phyloP scores from a whole-genome alignment of 768 basidiomycete species.

The Tubosaeta brunneosetosa region DNA sequence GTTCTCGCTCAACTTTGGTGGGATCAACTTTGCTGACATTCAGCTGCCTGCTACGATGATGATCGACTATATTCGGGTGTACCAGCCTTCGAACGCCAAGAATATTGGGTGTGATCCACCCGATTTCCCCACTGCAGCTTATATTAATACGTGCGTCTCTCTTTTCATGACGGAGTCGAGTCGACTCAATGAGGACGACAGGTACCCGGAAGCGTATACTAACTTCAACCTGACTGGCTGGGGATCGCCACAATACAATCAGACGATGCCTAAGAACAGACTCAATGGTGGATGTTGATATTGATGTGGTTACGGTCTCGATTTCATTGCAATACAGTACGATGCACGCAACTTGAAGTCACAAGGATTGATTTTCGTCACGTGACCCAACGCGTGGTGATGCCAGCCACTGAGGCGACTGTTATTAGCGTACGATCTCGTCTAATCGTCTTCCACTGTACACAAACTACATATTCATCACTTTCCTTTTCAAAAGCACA shows the following conservation, averaged over 20 bases:
- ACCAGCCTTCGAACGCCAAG: conserved; percentile 45
- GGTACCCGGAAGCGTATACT: conserved; percentile 42
- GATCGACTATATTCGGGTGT: conserved; percentile 81
- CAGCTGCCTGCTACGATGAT: conserved; percentile 57
- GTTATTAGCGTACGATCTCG: conserved; percentile 12
- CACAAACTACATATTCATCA: conserved; percentile 26
- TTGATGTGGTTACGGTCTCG: conserved; percentile 3
- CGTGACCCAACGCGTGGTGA: conserved; percentile 20
- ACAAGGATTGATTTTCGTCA: conserved; percentile 28
- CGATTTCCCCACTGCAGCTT: conserved; percentile 67
- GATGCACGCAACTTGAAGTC: no score
- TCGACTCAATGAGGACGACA: conserved; percentile 7
- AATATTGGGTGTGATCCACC: conserved; percentile 68
- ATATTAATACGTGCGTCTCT: conserved; percentile 61
- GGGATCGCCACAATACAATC: conserved; percentile 38
- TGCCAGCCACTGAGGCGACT: conserved; percentile 30
- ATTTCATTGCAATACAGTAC: neutral
- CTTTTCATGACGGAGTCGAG: no score
- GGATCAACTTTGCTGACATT: conserved; percentile 54
- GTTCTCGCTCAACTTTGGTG: conserved; percentile 64
- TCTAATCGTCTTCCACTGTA: conserved; percentile 18
- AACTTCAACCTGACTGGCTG: conserved; percentile 45
- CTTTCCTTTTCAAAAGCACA: conserved; percentile 5
- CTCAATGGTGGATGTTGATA: conserved; percentile 28
- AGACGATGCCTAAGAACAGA: conserved; percentile 59